A percentile compares a stretch with the other conserved stretches of the same genome.
Conservation (phyloP, 805 yeast species). For the Nakazawaea populi region DNA sequence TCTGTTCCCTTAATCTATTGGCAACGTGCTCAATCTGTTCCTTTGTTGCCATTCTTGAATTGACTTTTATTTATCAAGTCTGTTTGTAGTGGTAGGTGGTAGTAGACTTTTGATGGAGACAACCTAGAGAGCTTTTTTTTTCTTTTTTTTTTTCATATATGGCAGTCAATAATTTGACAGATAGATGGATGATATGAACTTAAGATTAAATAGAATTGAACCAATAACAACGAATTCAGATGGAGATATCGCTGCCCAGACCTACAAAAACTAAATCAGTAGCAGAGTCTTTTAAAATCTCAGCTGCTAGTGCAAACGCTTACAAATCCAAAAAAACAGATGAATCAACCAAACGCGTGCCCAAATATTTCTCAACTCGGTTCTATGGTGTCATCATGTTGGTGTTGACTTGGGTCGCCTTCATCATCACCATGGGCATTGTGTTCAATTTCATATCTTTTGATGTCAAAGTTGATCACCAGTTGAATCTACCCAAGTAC, state of each 20-base stretch:
- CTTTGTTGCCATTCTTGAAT: conserved; percentile 44
- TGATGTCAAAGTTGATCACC: conserved; percentile 15
- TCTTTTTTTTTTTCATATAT: no score
- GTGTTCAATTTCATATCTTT: conserved; percentile 23
- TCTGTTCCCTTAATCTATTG: neutral
- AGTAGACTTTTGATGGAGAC: neutral
- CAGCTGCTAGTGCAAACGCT: no score
- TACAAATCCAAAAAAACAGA: neutral
- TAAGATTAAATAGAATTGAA: no score
- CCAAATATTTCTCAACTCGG: neutral
- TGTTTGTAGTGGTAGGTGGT: no score
- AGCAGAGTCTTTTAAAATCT: no score
- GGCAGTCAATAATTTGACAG: no score
- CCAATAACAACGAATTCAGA: no score
- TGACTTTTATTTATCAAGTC: no score
- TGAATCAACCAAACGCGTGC: neutral
- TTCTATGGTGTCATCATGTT: conserved; percentile 22
- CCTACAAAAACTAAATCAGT: neutral
- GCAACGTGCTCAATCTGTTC: conserved; percentile 37
- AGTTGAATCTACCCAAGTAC: conserved; percentile 17
- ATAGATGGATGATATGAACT: no score
- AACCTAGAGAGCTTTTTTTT: neutral
- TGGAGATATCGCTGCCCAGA: neutral
- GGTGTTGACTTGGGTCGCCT: conserved; percentile 19
- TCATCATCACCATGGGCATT: conserved; percentile 22